Evolutionary conservation across 495 filamentous ascomycete genomes (phyloP).

Genomic region (Haplographium delicatum): DNA sequence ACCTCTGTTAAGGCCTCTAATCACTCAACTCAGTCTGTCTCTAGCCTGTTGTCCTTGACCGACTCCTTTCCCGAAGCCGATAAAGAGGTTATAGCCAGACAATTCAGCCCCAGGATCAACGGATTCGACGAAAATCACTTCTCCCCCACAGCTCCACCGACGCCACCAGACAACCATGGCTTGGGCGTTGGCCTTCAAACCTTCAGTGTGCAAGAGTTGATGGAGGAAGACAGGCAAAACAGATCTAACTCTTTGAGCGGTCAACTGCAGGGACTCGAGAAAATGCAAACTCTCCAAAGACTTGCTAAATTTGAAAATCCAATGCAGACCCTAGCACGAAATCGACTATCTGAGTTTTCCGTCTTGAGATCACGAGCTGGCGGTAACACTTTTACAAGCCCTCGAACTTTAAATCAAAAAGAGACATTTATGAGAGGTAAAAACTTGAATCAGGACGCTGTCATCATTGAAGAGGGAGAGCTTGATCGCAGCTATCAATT

Average conservation of each 20-base stretch:
- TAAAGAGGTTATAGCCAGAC: neutral
- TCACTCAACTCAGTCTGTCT: neutral
- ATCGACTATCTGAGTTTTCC: slow-evolving; percentile 15
- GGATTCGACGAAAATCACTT: neutral
- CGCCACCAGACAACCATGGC: neutral
- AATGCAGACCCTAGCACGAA: slow-evolving; percentile 15
- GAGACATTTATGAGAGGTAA: neutral
- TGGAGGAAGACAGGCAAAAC: neutral
- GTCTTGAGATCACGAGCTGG: neutral
- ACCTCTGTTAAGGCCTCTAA: neutral
- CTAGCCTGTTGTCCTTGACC: neutral
- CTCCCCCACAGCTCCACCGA: neutral
- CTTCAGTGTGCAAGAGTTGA: neutral
- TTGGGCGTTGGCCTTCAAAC: neutral
- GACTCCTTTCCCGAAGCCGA: neutral
- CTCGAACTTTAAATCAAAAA: neutral
- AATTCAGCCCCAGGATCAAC: neutral
- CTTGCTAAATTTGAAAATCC: slow-evolving; percentile 23
- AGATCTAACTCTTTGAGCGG: neutral
- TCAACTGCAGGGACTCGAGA: slow-evolving; percentile 16
- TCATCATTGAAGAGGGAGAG: neutral
- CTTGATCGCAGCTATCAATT: slow-evolving; percentile 18
- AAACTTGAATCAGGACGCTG: neutral
- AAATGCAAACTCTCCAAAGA: slow-evolving; percentile 25
- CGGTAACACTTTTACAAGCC: neutral